Evolutionary conservation across 2,329 filamentous ascomycete species (phyloP).

Genomic region (Onygena corvina): DNA sequence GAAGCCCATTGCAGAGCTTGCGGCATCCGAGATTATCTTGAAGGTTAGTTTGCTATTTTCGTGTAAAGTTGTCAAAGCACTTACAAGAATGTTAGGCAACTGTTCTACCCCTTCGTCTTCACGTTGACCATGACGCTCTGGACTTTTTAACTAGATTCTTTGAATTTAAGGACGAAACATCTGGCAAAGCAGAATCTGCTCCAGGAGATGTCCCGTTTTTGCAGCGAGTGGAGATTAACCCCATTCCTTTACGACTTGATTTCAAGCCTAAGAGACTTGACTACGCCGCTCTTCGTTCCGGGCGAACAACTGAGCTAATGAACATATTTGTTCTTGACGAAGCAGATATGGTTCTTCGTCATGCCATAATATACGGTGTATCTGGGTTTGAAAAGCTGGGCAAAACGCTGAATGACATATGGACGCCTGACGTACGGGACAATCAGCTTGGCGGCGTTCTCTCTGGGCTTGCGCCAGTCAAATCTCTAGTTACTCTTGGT

Average conservation of each 20-base stretch:
- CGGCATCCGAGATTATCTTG: slow-evolving; percentile 79
- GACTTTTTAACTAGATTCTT: slow-evolving; percentile 98
- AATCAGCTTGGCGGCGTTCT: slow-evolving; percentile 85
- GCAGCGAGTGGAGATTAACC: slow-evolving; percentile 76
- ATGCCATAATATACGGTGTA: slow-evolving; percentile 85
- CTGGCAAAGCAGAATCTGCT: slow-evolving; percentile 27
- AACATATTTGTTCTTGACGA: slow-evolving; percentile 91
- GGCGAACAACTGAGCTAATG: slow-evolving; percentile 95
- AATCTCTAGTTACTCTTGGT: slow-evolving; percentile 81
- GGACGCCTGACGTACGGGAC: slow-evolving; percentile 82
- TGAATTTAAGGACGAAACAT: slow-evolving; percentile 77
- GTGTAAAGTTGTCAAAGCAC: neutral
- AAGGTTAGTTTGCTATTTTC: slow-evolving; percentile 38
- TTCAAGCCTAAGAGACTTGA: slow-evolving; percentile 99
- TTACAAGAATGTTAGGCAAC: slow-evolving; percentile 38
- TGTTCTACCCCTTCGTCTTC: slow-evolving; percentile 72
- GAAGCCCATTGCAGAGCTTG: slow-evolving; percentile 68
- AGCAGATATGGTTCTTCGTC: slow-evolving; percentile 71
- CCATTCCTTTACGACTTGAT: slow-evolving; percentile 73
- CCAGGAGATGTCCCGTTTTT: slow-evolving; percentile 71
- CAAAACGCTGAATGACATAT: slow-evolving; percentile 83
- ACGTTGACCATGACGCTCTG: slow-evolving; percentile 93
- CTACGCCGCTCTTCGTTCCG: slow-evolving; percentile 81
- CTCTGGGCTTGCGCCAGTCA: slow-evolving; percentile 78
- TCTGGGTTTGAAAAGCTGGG: slow-evolving; percentile 83